Base-by-base conservation (phyloP, 2,329 filamentous ascomycete species). In the Paecilomyces formosus region DNA sequence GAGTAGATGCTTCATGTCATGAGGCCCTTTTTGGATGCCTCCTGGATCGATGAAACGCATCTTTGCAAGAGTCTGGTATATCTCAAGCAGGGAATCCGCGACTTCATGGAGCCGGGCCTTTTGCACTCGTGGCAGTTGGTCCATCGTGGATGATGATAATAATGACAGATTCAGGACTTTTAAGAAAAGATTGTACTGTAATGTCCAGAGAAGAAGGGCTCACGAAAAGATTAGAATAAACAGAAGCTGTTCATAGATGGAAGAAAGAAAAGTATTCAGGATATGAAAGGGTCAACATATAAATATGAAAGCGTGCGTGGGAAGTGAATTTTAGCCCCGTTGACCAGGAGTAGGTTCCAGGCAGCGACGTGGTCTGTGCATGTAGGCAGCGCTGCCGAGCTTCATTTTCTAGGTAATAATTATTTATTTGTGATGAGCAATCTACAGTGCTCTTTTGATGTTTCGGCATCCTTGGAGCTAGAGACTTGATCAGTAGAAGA, bases 81-180 rank as follows among this genome's bases (percentile, higher is more conserved):
- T 67, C n/a, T 67, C 55, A 12, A 70, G 64, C 58, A 72, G 59
- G 35, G 61, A 54, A 35, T 68, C 59, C 22, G 69, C 68, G 9
- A 70, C 66, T 50, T 68, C 61, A 15, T 68, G 62, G 11, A 70
- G 65, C 30, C 15, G 39, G n/a, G 1, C 39, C n/a, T 45, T 45
- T n/a, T 45, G 39, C 2, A 21, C 8, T 7, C n/a, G 13, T 18
- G 39, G 18, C 18, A 45, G 39, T 15, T 45, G 15, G n/a, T 45
- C 39, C 39, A 45, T 45, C 18, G n/a, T 18, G n/a, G 39, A 18
- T 18, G 39, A 8, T 30, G 7, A 31, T 6, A 31, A 3, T 39
- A 8, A 4, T 21, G 39, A 45, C n/a, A n/a, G 39, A 3, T n/a
- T 13, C n/a, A 39, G n/a, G n/a, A 39, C 6, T n/a, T 13, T 18